A percentile compares a stretch with the other conserved stretches of the same genome.
Evolutionary conservation across 1,284 basidiomycete species (phyloP).

Genomic region (Cystobasidiaceae sp.): DNA sequence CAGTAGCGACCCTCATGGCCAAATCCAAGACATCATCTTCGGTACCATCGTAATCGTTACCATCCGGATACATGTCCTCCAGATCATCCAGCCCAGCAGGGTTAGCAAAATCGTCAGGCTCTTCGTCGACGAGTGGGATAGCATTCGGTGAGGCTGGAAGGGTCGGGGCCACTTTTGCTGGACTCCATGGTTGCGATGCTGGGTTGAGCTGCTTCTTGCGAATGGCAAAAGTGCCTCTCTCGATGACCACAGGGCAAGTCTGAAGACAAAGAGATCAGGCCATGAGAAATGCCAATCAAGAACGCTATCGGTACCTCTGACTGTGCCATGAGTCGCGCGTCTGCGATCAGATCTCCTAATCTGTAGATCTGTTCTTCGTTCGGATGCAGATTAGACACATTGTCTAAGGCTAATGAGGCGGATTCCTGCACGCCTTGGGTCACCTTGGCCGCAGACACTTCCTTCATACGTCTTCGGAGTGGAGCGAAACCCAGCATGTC

Average conservation of each 20-base stretch:
- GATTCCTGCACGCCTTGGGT: background rate
- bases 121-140: background rate
- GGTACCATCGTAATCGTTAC: slow-evolving; percentile 55
- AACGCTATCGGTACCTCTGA: too few relatives aligned
- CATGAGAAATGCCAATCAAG: slow-evolving; percentile 39
- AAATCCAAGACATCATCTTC: slow-evolving; percentile 75
- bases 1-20: slow-evolving; percentile 60
- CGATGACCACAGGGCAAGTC: slow-evolving; percentile 18
- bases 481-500: slow-evolving; percentile 86
- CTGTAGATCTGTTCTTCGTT: slow-evolving; percentile 94
- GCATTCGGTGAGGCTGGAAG: background rate
- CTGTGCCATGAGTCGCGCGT: slow-evolving; percentile 62
- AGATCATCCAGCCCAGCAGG: background rate
- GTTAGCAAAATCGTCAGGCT: background rate
- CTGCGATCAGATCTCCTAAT: slow-evolving; percentile 74
- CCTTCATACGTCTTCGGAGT: slow-evolving; percentile 55
- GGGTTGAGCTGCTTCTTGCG: slow-evolving; percentile 34
- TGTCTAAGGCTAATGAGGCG: slow-evolving; percentile 1
- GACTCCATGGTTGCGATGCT: slow-evolving; percentile 18
- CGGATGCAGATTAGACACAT: slow-evolving; percentile 73
- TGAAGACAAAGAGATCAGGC: slow-evolving; percentile 1
- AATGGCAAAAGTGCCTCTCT: slow-evolving; percentile 33
- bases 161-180: slow-evolving; percentile 4
- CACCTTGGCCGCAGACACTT: slow-evolving; percentile 6
- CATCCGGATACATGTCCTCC: slow-evolving; percentile 8